Evolutionary conservation across 176 grass and related monocot genomes (phyloP).

Genomic region (Tillandsia fasciculata): DNA sequence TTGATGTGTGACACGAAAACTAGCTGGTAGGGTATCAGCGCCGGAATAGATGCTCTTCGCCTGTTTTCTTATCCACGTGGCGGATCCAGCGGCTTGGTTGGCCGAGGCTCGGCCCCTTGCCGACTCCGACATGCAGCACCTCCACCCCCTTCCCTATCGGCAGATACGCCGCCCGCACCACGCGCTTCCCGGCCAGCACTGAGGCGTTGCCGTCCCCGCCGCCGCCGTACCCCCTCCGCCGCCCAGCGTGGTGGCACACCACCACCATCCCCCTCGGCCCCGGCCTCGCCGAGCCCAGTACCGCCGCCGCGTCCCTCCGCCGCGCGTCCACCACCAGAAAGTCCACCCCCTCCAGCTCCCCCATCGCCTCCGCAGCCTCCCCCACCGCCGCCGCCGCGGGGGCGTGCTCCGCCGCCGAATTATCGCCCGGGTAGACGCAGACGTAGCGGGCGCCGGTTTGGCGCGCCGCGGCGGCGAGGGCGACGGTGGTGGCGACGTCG

Average conservation of each 20-base stretch:
- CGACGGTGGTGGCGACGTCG: conserved; percentile 22
- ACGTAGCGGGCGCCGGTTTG: conserved; percentile 12
- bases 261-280: conserved; percentile 65
- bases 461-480: conserved; percentile 26
- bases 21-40: not conserved
- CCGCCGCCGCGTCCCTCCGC: conserved; percentile 26
- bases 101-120: conserved; percentile 51
- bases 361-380: conserved; percentile 35
- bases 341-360: conserved; percentile 46
- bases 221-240: not conserved
- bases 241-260: conserved; percentile 29
- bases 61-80: conserved; percentile 48
- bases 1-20: too few species aligned
- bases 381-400: conserved; percentile 2
- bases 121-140: conserved; percentile 73
- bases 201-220: conserved; percentile 1
- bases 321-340: conserved; percentile 49
- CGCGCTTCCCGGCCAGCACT: conserved; percentile 29
- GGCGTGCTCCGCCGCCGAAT: conserved; percentile 4
- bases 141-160: conserved; percentile 65
- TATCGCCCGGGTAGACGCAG: conserved; percentile 10
- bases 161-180: conserved; percentile 56
- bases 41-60: conserved; percentile 73
- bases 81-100: conserved; percentile 40
- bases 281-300: conserved; percentile 40